phyloP scores from a whole-genome alignment of 2,329 filamentous ascomycete genomes.

The Apiospora hydei region DNA sequence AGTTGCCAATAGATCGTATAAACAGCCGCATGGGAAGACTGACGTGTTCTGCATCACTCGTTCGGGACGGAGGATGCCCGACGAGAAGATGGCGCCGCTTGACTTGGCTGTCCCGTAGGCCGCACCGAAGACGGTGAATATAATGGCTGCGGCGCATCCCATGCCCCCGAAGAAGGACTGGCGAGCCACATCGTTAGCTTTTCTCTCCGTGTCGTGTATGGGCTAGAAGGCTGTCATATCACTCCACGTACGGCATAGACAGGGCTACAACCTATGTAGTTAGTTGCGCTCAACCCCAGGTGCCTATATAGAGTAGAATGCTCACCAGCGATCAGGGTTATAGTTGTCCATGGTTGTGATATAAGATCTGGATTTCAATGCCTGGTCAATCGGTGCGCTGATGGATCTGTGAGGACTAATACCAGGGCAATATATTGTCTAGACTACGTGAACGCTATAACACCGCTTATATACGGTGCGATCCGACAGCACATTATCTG shows the following conservation, averaged over 20 bases:
- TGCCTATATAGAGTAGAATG: not conserved
- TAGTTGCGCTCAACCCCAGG: not conserved
- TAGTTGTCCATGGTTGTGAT: not conserved
- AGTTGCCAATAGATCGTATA: not conserved
- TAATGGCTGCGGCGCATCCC: slow-evolving; percentile 53
- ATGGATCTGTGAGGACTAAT: not conserved
- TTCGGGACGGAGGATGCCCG: slow-evolving; percentile 53
- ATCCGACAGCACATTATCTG: not conserved
- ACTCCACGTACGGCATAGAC: slow-evolving; percentile 51
- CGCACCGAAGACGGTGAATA: slow-evolving; percentile 59
- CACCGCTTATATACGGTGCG: not conserved
- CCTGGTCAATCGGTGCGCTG: not conserved
- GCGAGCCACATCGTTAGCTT: not conserved
- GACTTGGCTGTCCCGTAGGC: slow-evolving; percentile 54
- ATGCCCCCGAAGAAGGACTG: slow-evolving; percentile 54
- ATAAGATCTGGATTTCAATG: not conserved
- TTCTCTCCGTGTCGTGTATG: not conserved
- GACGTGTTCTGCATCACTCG: slow-evolving; percentile 53
- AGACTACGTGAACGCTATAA: not conserved
- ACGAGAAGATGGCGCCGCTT: slow-evolving; percentile 51
- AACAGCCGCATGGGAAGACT: not conserved
- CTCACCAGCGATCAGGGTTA: slow-evolving; percentile 18
- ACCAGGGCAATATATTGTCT: not conserved
- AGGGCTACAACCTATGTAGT: slow-evolving; percentile 43
- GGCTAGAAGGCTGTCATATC: not conserved